Conservation (phyloP, 805 yeast genomes). For the Candida krabiensis region DNA sequence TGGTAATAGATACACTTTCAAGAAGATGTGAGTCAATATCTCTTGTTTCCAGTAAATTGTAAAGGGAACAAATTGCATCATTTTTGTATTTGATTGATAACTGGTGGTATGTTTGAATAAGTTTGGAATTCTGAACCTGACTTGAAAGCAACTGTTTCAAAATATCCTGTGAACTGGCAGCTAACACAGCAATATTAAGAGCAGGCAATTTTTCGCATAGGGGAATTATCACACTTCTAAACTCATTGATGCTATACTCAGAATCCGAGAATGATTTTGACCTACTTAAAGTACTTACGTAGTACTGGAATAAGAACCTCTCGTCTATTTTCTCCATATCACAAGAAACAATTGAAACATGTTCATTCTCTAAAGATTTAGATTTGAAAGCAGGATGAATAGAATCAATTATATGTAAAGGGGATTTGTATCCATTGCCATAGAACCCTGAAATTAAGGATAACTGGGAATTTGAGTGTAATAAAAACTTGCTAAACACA, state of each 20-base stretch:
- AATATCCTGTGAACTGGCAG: conserved; percentile 21
- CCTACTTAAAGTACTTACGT: conserved; percentile 17
- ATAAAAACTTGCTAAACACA: not conserved
- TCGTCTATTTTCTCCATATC: conserved; percentile 2
- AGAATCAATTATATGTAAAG: too few species aligned
- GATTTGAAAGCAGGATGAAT: too few species aligned
- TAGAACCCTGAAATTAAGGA: not conserved
- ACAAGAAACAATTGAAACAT: not conserved
- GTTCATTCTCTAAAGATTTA: too few species aligned
- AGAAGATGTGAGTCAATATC: conserved; percentile 18
- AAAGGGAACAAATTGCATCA: conserved; percentile 27
- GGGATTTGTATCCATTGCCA: too few species aligned
- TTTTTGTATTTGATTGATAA: conserved; percentile 24
- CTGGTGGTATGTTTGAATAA: conserved; percentile 6
- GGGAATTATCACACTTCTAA: conserved; percentile 24
- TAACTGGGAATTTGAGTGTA: too few species aligned
- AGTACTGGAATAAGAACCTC: conserved; percentile 19
- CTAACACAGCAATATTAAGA: conserved; percentile 21
- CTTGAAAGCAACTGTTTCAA: conserved; percentile 5
- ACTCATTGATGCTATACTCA: conserved; percentile 20
- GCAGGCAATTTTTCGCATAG: conserved; percentile 22
- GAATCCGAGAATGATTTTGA: conserved; percentile 22
- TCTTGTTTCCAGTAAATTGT: conserved; percentile 26
- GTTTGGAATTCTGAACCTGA: not conserved
- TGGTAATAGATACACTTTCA: conserved; percentile 26